phyloP scores from a whole-genome alignment of 805 yeast genomes.

The Saccharomycopsis fibuligera region DNA sequence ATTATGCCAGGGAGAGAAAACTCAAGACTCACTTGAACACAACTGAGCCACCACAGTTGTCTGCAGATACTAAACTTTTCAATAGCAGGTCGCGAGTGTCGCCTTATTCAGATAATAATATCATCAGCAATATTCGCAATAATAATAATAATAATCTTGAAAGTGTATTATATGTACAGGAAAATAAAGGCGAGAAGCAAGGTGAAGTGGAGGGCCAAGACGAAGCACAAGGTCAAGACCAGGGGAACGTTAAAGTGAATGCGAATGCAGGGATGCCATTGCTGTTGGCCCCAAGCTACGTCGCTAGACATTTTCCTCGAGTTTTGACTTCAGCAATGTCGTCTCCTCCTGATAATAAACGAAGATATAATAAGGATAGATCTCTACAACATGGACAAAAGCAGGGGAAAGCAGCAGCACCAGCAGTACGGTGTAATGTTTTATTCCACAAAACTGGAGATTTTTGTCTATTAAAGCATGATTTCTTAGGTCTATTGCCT shows the following conservation, averaged over 20 bases:
- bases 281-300: background rate
- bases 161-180: background rate
- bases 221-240: no score
- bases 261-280: no score
- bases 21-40: background rate
- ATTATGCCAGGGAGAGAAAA: background rate
- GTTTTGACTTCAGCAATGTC: no score
- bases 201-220: no score
- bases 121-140: background rate
- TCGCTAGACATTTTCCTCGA: background rate
- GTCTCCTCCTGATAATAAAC: background rate
- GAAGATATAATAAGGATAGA: no score
- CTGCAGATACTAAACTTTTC: background rate
- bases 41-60: background rate
- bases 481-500: constrained; percentile 5
- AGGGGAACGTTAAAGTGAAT: no score
- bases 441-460: constrained; percentile 9
- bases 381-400: no score
- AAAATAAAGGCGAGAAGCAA: background rate
- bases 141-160: background rate
- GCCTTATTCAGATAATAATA: background rate
- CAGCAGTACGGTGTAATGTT: constrained; percentile 7
- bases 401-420: no score
- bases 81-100: background rate
- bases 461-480: constrained; percentile 13